Evolutionary conservation across 176 grass and related monocot species (phyloP).

Genomic region (Musa schizocarpa): DNA sequence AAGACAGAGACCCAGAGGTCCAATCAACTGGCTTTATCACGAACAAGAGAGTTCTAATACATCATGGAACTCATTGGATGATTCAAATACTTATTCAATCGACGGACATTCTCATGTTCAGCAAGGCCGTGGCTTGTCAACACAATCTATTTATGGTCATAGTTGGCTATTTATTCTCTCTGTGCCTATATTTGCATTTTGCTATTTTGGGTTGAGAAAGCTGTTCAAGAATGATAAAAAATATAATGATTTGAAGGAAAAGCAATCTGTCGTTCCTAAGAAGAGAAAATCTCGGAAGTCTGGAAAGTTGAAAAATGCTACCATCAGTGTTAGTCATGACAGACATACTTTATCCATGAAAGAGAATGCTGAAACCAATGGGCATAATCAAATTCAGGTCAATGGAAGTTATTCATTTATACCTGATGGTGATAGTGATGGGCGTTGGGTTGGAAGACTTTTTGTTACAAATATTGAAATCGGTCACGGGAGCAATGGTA

Average conservation of each 20-base stretch:
- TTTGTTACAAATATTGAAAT: slow-evolving; percentile 71
- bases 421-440: slow-evolving; percentile 28
- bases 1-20: neutral
- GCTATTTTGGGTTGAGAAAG: slow-evolving; percentile 21
- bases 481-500: slow-evolving; percentile 92
- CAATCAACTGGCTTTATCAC: too few relatives aligned
- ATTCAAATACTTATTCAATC: neutral
- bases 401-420: neutral
- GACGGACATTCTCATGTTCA: neutral
- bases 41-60: neutral
- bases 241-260: slow-evolving; percentile 29
- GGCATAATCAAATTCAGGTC: too few relatives aligned
- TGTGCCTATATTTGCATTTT: neutral
- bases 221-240: slow-evolving; percentile 33
- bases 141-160: slow-evolving; percentile 13
- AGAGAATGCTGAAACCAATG: too few relatives aligned
- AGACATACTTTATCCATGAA: too few relatives aligned
- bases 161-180: slow-evolving; percentile 29
- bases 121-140: neutral
- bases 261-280: slow-evolving; percentile 42
- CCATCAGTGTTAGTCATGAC: too few relatives aligned
- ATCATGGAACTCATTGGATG: neutral
- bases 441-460: slow-evolving; percentile 74
- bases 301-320: slow-evolving; percentile 20
- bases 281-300: slow-evolving; percentile 70